phyloP scores from a whole-genome alignment of 2,329 filamentous ascomycete genomes.

The Alternaria brassicae region DNA sequence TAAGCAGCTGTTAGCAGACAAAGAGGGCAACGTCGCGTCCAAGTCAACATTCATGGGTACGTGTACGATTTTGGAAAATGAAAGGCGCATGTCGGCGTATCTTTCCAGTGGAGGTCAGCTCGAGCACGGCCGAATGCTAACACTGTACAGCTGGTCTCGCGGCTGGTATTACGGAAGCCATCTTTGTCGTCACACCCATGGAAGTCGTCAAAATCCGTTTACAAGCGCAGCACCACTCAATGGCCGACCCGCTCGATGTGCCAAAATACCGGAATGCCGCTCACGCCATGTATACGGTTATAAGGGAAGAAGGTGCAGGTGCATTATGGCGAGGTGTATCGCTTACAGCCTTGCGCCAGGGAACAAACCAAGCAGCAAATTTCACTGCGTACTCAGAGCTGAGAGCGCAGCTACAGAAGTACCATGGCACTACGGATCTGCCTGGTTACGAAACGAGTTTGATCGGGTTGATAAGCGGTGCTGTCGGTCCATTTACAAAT shows the following conservation, averaged over 20 bases:
- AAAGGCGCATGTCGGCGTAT: neutral
- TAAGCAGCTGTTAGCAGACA: conserved; percentile 80
- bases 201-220: conserved; percentile 99
- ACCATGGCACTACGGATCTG: conserved; percentile 75
- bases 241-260: conserved; percentile 94
- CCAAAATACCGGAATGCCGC: conserved; percentile 98
- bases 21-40: conserved; percentile 71
- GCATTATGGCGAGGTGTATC: conserved; percentile 93
- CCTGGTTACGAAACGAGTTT: conserved; percentile 89
- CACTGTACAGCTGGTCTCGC: conserved; percentile 74
- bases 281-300: conserved; percentile 81
- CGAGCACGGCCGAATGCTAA: conserved; percentile 20
- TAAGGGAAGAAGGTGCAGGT: conserved; percentile 87
- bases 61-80: conserved; percentile 32
- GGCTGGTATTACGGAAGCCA: conserved; percentile 94
- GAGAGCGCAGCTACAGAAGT: conserved; percentile 76
- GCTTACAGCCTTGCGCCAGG: conserved; percentile 90
- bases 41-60: conserved; percentile 74
- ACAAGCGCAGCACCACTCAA: conserved; percentile 96
- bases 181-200: conserved; percentile 97
- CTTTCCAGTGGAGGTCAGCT: neutral
- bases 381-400: conserved; percentile 98
- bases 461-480: conserved; percentile 89
- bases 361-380: conserved; percentile 93
- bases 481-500: conserved; percentile 95